A percentile compares a stretch with the other conserved stretches of the same genome.
Conservation (phyloP, 768 basidiomycete species). For the Tricholoma bakamatsutake region DNA sequence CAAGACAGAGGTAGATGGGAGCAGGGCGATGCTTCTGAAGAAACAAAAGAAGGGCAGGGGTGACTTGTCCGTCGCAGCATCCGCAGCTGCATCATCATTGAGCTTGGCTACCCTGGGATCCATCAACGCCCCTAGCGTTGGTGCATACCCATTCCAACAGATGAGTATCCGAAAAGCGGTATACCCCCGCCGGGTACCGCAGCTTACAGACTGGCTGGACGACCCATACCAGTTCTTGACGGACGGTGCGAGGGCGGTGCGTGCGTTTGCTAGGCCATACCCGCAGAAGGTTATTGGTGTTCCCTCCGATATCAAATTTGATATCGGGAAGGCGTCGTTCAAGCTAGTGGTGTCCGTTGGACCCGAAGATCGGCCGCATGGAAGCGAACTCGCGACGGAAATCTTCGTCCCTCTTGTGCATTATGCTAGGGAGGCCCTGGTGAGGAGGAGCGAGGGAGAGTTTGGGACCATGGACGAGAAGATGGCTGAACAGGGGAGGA, state of each 20-base stretch:
- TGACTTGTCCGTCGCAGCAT: slow-evolving; percentile 9
- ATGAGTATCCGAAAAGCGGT: slow-evolving; percentile 6
- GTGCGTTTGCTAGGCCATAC: slow-evolving; percentile 83
- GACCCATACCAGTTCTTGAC: slow-evolving; percentile 72
- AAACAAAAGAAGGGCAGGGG: slow-evolving; percentile 18
- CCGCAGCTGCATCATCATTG: slow-evolving; percentile 17
- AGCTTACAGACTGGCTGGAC: slow-evolving; percentile 28
- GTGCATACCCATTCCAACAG: not conserved
- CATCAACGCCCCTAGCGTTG: slow-evolving; percentile 7
- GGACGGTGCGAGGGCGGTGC: slow-evolving; percentile 78
- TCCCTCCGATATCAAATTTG: slow-evolving; percentile 64
- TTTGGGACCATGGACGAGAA: not conserved
- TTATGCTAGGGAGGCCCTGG: slow-evolving; percentile 45
- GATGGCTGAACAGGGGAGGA: slow-evolving; percentile 4
- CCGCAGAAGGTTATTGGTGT: slow-evolving; percentile 71
- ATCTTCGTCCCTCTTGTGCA: slow-evolving; percentile 90
- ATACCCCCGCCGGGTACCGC: slow-evolving; percentile 8
- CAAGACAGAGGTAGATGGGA: slow-evolving; percentile 24
- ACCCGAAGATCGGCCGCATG: slow-evolving; percentile 45
- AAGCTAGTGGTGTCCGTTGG: slow-evolving; percentile 61
- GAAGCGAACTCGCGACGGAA: slow-evolving; percentile 63
- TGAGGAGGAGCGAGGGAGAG: not conserved
- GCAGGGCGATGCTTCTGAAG: slow-evolving; percentile 33
- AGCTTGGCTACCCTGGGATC: slow-evolving; percentile 19
- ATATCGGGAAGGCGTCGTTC: slow-evolving; percentile 66